Base-by-base conservation (phyloP, 164 flowering plant species). In the Aristolochia fimbriata region DNA sequence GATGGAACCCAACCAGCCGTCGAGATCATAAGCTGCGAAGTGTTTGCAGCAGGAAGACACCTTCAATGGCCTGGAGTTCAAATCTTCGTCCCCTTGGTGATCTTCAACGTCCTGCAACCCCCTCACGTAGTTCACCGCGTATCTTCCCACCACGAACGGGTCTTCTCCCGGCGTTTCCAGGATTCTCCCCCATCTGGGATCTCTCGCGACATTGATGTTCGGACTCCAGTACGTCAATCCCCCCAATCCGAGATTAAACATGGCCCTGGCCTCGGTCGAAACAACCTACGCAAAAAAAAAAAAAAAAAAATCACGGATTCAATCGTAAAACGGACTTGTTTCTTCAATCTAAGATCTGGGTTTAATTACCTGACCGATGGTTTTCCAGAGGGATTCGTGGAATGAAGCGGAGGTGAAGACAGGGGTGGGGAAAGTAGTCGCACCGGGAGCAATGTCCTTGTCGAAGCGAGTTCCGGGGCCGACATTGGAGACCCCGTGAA, bases 221-320 rank as follows among this genome's bases (percentile, higher is more conserved):
- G 96, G 96, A 59, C 93, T 86, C 96, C 96, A 88, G 54, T 62
- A 86, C 9, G 88, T 86, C 59, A 88, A 66, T 0, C 96, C 91
- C 1, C 91, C 96, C 58, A 51, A 21, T n/a, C 87, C 93, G 59
- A 80, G 81, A 54, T 88, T 88, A 72, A 79, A 79, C 91, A 88
- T 88, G 24, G 96, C 96, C 65, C 91, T 80, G 33, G 83, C 96
- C 63, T 88, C 96, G 37, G 79, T 81, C 0, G 96, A 88, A 60
- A 88, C 96, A 65, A 79, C 91, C 69, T 66, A 17, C 16, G 41
- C n/a, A n/a, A n/a, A n/a, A n/a, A n/a, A n/a, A n/a, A n/a, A n/a
- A n/a, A n/a, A n/a, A n/a, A n/a, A n/a, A n/a, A n/a, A n/a, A n/a
- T n/a, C n/a, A n/a, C n/a, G n/a, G n/a, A n/a, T n/a, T n/a, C n/a